A percentile compares a stretch with the other conserved stretches of the same genome.
phyloP scores from a whole-genome alignment of 208 protist species.

The Crithidia fasciculata region DNA sequence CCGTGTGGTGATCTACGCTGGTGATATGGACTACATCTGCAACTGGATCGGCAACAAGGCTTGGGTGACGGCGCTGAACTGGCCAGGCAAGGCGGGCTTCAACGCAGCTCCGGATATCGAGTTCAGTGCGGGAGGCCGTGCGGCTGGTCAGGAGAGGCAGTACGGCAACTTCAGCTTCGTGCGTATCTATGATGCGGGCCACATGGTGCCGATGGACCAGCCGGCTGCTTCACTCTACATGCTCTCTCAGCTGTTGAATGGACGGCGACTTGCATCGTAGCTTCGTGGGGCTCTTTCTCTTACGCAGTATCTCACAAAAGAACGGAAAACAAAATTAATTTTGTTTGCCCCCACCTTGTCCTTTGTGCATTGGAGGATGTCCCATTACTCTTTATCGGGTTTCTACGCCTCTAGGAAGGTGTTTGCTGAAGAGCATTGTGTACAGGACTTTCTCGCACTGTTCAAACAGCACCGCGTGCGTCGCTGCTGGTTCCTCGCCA shows the following conservation, averaged over 20 bases:
- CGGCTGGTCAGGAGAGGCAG: constrained; percentile 34
- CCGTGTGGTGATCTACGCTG: constrained; percentile 90
- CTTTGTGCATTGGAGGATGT: too few relatives aligned
- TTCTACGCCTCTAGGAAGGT: too few relatives aligned
- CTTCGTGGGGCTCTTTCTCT: too few relatives aligned
- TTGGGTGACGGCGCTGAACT: constrained; percentile 76
- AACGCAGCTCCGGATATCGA: constrained; percentile 40
- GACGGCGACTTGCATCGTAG: background rate
- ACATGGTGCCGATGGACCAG: constrained; percentile 90
- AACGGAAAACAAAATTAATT: too few relatives aligned
- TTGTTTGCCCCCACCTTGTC: too few relatives aligned
- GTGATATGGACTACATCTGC: constrained; percentile 92
- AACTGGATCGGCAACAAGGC: constrained; percentile 92
- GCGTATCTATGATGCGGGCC: constrained; percentile 81
- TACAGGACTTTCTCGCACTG: too few relatives aligned
- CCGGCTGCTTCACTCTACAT: constrained; percentile 31
- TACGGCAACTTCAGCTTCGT: constrained; percentile 78
- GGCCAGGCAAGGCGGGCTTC: constrained; percentile 72
- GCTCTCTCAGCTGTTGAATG: constrained; percentile 37
- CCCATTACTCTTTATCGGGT: too few relatives aligned
- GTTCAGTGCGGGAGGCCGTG: constrained; percentile 33
- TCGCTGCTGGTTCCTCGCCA: too few relatives aligned
- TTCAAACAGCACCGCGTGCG: too few relatives aligned
- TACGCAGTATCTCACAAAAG: too few relatives aligned
- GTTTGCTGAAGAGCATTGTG: too few relatives aligned